Percentiles rank a stretch among this genome's conserved stretches.
These are phyloP conservation scores for Theileria parva DNA, from an alignment of 169 alveolate genomes.

Conservation along the genomic window DNA sequence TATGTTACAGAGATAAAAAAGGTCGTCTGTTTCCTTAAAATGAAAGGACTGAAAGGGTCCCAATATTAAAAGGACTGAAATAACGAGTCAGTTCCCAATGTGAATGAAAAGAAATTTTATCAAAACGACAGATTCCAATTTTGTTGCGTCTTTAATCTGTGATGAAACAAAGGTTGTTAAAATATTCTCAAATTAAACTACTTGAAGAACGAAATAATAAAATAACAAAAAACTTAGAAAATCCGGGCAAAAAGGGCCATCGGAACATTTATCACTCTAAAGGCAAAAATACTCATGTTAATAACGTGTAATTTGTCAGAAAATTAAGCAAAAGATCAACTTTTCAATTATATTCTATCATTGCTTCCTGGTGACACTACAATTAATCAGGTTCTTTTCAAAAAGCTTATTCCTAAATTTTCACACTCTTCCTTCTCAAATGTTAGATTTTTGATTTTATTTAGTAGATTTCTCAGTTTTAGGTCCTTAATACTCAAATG, in stretches of 20 bases:
- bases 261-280: background rate
- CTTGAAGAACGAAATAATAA: slow-evolving; percentile 3
- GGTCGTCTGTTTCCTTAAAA: background rate
- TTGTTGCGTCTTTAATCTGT: background rate
- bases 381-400: slow-evolving; percentile 2
- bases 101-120: background rate
- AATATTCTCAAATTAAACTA: background rate
- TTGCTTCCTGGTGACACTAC: background rate
- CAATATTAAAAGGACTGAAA: background rate
- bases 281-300: background rate
- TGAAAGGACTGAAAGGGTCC: background rate
- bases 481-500: background rate
- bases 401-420: background rate
- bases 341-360: background rate
- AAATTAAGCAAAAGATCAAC: background rate
- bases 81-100: background rate
- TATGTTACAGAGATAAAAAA: background rate
- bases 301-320: background rate
- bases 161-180: background rate
- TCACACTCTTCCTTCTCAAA: background rate
- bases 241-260: background rate
- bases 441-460: background rate
- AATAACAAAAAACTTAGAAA: background rate
- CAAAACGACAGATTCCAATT: background rate
- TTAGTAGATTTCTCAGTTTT: background rate